Evolutionary conservation across 768 basidiomycete species (phyloP), one percentile per base, ranked within the genome.

Genomic region (Collybia sordida): DNA sequence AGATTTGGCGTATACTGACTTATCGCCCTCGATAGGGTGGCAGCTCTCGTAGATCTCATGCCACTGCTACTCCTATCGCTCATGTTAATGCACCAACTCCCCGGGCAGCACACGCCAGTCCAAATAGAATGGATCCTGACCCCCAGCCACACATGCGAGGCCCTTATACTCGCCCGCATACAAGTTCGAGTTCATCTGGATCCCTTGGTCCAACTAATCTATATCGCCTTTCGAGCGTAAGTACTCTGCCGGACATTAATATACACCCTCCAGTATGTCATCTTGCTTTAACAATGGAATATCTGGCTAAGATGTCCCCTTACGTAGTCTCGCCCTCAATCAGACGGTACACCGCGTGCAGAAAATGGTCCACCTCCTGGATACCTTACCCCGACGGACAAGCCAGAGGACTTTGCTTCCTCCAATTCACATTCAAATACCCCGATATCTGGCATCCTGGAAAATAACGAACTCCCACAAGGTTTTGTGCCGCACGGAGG

Each of bases 261-360:
- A 57, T 75, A 18, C 65, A 69, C 50, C 66, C 72, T 38, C 73
- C 72, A 14, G 74, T 76, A 58, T 50, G 65, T 62, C 18, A 9
- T 18, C 18, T 21, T 17, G 17, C 36, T 27, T 28, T n/a, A 15
- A 14, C 38, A 19, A 6, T n/a, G 23, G 18, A 21, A 34, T 12
- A 24, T 15, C 24, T 46, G 8, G 25, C 36, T 23, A 19, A 23
- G 24, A 8, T 14, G 1, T 23, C 11, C 28, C 8, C 31, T 27
- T 48, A 1, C 50, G 3, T 31, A 59, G 58, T 52, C 58, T n/a
- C 39, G 22, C 9, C 39, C 18, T 19, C 39, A 40, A 9, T 23
- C 39, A 40, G 22, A 40, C n/a, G 39, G 39, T 23, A 23, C 18
- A 6, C 19, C 19, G 39, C 18, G 39, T 17, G 18, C 9, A 9